These are phyloP conservation scores for Aspergillus transmontanensis DNA, from an alignment of 2,329 filamentous ascomycete genomes.

Conservation along the genomic window DNA sequence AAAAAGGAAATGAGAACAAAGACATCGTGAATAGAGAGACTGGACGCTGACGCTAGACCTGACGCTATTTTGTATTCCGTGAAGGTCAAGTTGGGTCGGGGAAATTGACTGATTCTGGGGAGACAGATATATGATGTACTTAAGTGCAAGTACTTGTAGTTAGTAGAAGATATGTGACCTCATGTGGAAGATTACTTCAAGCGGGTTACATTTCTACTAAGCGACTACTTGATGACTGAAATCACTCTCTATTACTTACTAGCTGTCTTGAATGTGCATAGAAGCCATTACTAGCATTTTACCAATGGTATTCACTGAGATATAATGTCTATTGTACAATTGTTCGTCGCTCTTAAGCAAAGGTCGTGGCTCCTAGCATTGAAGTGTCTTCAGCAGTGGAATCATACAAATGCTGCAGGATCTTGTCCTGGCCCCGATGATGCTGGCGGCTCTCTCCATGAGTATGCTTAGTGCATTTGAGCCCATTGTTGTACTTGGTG, in stretches of 20 bases:
- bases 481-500: background rate
- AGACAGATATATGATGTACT: too few relatives aligned
- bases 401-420: background rate
- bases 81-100: too few relatives aligned
- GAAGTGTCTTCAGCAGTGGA: background rate
- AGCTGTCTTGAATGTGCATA: background rate
- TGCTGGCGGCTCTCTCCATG: background rate
- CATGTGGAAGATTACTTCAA: too few relatives aligned
- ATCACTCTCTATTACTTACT: background rate
- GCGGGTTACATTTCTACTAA: too few relatives aligned
- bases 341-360: background rate
- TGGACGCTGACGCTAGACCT: too few relatives aligned
- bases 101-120: too few relatives aligned
- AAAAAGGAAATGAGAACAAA: too few relatives aligned
- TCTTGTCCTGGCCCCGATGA: background rate
- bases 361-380: background rate
- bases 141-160: too few relatives aligned
- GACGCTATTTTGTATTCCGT: too few relatives aligned
- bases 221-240: too few relatives aligned
- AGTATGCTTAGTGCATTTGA: background rate
- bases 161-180: too few relatives aligned
- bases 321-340: background rate
- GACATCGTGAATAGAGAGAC: too few relatives aligned
- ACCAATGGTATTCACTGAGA: background rate
- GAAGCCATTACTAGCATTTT: background rate